Evolutionary conservation across 169 alveolate genomes (phyloP).

Genomic region (Eimeria sp.): DNA sequence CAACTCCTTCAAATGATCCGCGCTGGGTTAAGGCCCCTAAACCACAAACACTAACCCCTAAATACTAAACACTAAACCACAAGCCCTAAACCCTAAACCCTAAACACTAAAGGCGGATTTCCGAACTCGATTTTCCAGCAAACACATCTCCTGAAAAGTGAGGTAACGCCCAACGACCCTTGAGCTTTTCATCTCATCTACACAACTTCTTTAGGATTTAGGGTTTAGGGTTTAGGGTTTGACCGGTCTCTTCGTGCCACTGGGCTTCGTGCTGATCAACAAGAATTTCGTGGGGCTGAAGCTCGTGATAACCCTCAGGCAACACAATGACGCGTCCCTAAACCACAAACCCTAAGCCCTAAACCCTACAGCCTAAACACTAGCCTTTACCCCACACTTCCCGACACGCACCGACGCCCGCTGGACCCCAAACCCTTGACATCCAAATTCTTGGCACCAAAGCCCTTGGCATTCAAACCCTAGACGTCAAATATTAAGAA

Average conservation of each 20-base stretch:
- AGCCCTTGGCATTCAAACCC: neutral
- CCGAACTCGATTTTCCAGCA: neutral
- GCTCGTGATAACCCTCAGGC: constrained; percentile 21
- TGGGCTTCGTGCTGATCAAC: constrained; percentile 92
- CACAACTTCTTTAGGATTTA: neutral
- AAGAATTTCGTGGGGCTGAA: constrained; percentile 92
- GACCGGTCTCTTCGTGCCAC: constrained; percentile 90
- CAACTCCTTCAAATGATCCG: constrained; percentile 19
- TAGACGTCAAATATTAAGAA: neutral
- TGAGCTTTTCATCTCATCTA: neutral
- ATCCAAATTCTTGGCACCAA: neutral
- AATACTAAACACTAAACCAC: neutral
- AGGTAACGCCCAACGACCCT: neutral
- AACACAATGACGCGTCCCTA: constrained; percentile 72
- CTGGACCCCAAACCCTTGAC: constrained; percentile 8
- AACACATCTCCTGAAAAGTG: neutral
- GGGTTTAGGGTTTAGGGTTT: constrained; percentile 24
- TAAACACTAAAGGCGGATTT: neutral
- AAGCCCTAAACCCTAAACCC: neutral
- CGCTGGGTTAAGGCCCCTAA: constrained; percentile 38
- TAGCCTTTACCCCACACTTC: neutral
- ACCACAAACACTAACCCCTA: neutral
- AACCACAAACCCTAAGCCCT: constrained; percentile 25
- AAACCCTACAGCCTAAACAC: constrained; percentile 2
- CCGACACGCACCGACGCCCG: neutral